phyloP scores from a whole-genome alignment of 1,284 basidiomycete genomes.

The Papiliotrema terrestris region DNA sequence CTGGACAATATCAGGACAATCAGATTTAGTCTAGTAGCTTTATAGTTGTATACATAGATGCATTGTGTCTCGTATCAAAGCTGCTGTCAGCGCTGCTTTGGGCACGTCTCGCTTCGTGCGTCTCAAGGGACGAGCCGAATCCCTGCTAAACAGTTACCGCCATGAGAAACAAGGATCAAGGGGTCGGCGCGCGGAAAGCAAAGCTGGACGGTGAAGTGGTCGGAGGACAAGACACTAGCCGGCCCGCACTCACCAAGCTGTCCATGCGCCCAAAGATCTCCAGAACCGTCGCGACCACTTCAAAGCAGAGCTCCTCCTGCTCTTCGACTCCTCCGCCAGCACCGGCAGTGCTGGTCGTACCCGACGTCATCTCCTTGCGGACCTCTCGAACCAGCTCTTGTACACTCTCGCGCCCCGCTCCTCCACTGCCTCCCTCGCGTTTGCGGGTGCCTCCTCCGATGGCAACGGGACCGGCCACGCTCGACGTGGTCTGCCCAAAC shows the following conservation, averaged over 20 bases:
- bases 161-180: too few species aligned
- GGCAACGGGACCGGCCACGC: slow-evolving; percentile 34
- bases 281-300: slow-evolving; percentile 82
- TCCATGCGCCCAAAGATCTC: slow-evolving; percentile 87
- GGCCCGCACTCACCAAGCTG: slow-evolving; percentile 57
- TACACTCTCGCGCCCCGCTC: slow-evolving; percentile 60
- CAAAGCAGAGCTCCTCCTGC: slow-evolving; percentile 74
- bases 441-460: slow-evolving; percentile 38
- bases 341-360: slow-evolving; percentile 55
- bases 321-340: slow-evolving; percentile 63
- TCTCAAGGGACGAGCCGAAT: too few species aligned
- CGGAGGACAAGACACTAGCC: too few species aligned
- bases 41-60: slow-evolving; percentile 1
- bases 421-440: slow-evolving; percentile 43
- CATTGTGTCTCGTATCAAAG: background rate
- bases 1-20: too few species aligned
- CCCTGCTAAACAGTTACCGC: too few species aligned
- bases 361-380: slow-evolving; percentile 64
- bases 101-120: too few species aligned
- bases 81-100: background rate
- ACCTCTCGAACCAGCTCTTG: slow-evolving; percentile 75
- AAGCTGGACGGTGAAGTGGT: too few species aligned
- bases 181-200: too few species aligned
- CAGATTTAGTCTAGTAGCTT: too few species aligned
- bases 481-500: slow-evolving; percentile 57